phyloP scores from a whole-genome alignment of 495 filamentous ascomycete genomes.

The Penicillium fimorum region DNA sequence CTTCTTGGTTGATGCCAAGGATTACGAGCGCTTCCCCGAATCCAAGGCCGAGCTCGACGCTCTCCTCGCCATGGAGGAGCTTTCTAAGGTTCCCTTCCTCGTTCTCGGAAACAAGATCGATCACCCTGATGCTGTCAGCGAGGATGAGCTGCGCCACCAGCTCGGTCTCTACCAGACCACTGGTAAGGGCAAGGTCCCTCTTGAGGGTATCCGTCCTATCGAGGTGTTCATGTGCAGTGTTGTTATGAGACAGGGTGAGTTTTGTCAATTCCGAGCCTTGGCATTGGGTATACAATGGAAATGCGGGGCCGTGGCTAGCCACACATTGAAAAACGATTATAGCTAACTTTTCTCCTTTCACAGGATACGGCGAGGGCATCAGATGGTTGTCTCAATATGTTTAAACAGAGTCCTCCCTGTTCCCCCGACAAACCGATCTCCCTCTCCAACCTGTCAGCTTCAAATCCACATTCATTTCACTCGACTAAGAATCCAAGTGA shows the following conservation, averaged over 20 bases:
- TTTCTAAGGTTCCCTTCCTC: constrained; percentile 89
- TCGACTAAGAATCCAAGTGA: not conserved
- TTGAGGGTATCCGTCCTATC: constrained; percentile 92
- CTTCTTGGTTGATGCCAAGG: constrained; percentile 96
- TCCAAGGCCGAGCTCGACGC: constrained; percentile 96
- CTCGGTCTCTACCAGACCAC: constrained; percentile 94
- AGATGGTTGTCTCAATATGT: constrained; percentile 57
- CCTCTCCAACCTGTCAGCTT: not conserved
- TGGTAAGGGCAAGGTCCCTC: constrained; percentile 93
- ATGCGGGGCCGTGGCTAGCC: not conserved
- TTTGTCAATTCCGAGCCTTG: not conserved
- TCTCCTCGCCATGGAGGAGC: constrained; percentile 88
- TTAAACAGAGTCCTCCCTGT: constrained; percentile 22
- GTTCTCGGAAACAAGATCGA: constrained; percentile 99
- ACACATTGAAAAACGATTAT: not conserved
- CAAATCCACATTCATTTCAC: not conserved
- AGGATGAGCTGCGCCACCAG: constrained; percentile 89
- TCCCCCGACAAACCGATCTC: not conserved
- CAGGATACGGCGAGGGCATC: constrained; percentile 56
- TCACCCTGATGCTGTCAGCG: constrained; percentile 88
- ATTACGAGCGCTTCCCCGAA: constrained; percentile 88
- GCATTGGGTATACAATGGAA: not conserved
- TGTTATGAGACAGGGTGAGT: constrained; percentile 90
- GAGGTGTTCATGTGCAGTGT: constrained; percentile 99
- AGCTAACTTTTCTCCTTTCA: constrained; percentile 10